Evolutionary conservation across 768 basidiomycete genomes (phyloP).

Genomic region (Brasilioporus rufonigricans): DNA sequence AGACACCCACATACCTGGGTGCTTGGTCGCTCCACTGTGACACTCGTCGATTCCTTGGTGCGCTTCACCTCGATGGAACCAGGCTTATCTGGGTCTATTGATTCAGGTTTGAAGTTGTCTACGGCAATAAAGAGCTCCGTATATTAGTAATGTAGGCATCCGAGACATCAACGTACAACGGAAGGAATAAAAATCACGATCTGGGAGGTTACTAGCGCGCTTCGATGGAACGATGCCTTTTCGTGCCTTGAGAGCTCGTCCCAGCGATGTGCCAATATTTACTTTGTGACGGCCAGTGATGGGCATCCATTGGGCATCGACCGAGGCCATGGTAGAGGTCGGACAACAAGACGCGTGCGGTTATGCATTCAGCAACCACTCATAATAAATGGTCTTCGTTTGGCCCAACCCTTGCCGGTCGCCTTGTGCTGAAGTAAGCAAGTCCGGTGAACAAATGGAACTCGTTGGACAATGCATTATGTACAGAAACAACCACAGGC

Average conservation of each 20-base stretch:
- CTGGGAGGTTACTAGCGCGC: slow-evolving; percentile 45
- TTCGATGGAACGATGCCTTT: slow-evolving; percentile 48
- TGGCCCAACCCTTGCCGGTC: slow-evolving; percentile 6
- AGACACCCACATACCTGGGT: slow-evolving; percentile 45
- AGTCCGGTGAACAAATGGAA: neutral
- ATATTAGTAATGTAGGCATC: neutral
- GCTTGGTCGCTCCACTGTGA: slow-evolving; percentile 65
- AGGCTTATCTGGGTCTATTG: slow-evolving; percentile 62
- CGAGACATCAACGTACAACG: slow-evolving; percentile 51
- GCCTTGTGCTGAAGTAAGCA: slow-evolving; percentile 30
- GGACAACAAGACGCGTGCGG: slow-evolving; percentile 21
- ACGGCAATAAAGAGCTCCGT: slow-evolving; percentile 1
- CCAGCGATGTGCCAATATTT: slow-evolving; percentile 59
- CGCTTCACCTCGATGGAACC: slow-evolving; percentile 64
- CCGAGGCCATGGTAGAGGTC: slow-evolving; percentile 43
- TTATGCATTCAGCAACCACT: slow-evolving; percentile 1
- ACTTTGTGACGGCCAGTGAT: slow-evolving; percentile 56
- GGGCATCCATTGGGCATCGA: slow-evolving; percentile 54
- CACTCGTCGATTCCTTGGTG: slow-evolving; percentile 47
- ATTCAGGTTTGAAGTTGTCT: slow-evolving; percentile 79
- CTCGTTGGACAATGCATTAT: neutral
- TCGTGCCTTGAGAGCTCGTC: slow-evolving; percentile 66
- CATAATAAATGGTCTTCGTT: slow-evolving; percentile 17
- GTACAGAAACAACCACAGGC: slow-evolving; percentile 3
- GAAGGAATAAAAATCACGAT: slow-evolving; percentile 74